Conservation (phyloP, 225 moss, liverwort and hornwort species). For the Thuidium tamariscinum region DNA sequence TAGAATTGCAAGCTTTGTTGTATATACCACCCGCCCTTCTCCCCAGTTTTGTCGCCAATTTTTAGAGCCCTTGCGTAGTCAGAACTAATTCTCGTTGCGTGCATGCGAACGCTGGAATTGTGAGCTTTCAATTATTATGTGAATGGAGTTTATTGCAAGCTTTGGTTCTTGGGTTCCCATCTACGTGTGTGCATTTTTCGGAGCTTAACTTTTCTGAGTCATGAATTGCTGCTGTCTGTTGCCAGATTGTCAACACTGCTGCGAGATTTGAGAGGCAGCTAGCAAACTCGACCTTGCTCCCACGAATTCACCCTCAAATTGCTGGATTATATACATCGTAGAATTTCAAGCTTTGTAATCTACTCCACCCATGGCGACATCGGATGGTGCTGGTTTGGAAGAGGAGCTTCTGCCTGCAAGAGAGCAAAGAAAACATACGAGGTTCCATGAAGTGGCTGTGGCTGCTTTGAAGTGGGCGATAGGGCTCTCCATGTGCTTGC, state of each 20-base stretch:
- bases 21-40: neutral
- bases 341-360: neutral
- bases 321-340: neutral
- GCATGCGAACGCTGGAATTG: neutral
- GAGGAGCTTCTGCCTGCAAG: neutral
- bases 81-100: neutral
- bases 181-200: neutral
- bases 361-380: neutral
- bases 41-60: neutral
- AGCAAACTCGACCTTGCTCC: neutral
- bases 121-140: neutral
- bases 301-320: neutral
- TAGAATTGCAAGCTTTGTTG: neutral
- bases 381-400: neutral
- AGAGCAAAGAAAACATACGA: neutral
- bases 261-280: neutral
- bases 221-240: neutral
- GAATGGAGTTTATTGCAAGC: neutral
- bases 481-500: conserved; percentile 21
- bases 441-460: neutral
- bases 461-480: conserved; percentile 6
- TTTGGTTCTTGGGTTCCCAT: neutral
- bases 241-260: neutral
- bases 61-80: too few species aligned
- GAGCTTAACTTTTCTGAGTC: neutral